These are phyloP conservation scores for Phytopythium boreale DNA, from an alignment of 352 stramenopile species.

Conservation along the genomic window DNA sequence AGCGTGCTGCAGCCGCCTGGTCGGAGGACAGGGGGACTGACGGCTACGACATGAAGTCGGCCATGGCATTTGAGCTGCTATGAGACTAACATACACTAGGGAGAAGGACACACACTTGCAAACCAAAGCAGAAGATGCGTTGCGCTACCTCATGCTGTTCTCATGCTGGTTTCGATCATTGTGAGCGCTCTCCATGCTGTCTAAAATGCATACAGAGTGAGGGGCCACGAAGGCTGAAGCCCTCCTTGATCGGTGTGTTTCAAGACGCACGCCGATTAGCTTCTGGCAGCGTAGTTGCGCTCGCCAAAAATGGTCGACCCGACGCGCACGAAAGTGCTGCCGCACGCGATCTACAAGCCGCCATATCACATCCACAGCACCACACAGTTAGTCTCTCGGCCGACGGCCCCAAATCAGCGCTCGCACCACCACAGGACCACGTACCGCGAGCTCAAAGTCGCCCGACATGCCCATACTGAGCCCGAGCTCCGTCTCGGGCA, in stretches of 20 bases:
- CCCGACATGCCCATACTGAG: slow-evolving; percentile 99
- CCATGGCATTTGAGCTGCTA: slow-evolving; percentile 67
- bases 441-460: slow-evolving; percentile 94
- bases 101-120: background rate
- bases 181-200: background rate
- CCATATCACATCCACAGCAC: no score
- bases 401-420: background rate
- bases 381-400: background rate
- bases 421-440: slow-evolving; percentile 2
- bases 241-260: background rate
- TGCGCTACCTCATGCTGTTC: background rate
- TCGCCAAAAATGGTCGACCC: slow-evolving; percentile 98
- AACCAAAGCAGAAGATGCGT: background rate
- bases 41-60: slow-evolving; percentile 45
- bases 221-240: background rate
- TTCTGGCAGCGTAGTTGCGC: slow-evolving; percentile 84
- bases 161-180: background rate
- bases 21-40: slow-evolving; percentile 30
- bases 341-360: slow-evolving; percentile 88
- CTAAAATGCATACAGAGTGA: background rate
- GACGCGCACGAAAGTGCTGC: slow-evolving; percentile 95
- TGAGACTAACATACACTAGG: slow-evolving; percentile 18
- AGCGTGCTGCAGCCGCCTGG: slow-evolving; percentile 46
- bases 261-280: slow-evolving; percentile 15
- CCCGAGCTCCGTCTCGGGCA: slow-evolving; percentile 73